Percentiles rank a stretch among this genome's conserved stretches.
phyloP scores from a whole-genome alignment of 345 rosid species.

The Aquilaria yunnanensis region DNA sequence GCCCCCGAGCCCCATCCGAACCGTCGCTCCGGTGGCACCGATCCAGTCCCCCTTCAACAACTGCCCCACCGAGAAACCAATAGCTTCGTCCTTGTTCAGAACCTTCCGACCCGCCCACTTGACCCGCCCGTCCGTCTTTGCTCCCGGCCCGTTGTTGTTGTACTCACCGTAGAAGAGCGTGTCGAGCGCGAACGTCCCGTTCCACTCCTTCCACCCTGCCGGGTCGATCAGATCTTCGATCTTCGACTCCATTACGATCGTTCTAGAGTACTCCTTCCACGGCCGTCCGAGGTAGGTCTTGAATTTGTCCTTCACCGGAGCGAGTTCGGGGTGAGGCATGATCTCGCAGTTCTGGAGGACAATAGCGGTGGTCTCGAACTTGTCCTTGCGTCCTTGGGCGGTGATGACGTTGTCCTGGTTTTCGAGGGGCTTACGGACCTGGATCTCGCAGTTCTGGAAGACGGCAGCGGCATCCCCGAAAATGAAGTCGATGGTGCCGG shows the following conservation, averaged over 20 bases:
- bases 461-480: constrained; percentile 81
- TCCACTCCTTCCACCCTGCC: constrained; percentile 66
- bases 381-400: constrained; percentile 60
- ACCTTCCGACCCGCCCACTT: constrained; percentile 67
- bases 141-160: constrained; percentile 56
- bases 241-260: constrained; percentile 63
- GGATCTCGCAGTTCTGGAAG: constrained; percentile 68
- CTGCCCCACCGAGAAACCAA: constrained; percentile 46
- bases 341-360: constrained; percentile 69
- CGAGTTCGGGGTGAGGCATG: constrained; percentile 35
- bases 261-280: constrained; percentile 63
- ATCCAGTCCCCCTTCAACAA: constrained; percentile 66
- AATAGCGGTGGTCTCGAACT: constrained; percentile 58
- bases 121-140: constrained; percentile 42
- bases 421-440: constrained; percentile 44
- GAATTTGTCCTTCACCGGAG: constrained; percentile 27
- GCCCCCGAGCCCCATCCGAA: constrained; percentile 14
- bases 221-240: constrained; percentile 66
- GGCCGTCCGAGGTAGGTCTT: constrained; percentile 80
- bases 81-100: constrained; percentile 39
- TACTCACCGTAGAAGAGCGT: constrained; percentile 67
- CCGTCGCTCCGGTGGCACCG: constrained; percentile 23
- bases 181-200: constrained; percentile 38
- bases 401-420: constrained; percentile 58
- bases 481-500: constrained; percentile 78